A percentile compares a stretch with the other conserved stretches of the same genome.
phyloP scores from a whole-genome alignment of 2,329 filamentous ascomycete species.

The Arthrocladium fulminans region DNA sequence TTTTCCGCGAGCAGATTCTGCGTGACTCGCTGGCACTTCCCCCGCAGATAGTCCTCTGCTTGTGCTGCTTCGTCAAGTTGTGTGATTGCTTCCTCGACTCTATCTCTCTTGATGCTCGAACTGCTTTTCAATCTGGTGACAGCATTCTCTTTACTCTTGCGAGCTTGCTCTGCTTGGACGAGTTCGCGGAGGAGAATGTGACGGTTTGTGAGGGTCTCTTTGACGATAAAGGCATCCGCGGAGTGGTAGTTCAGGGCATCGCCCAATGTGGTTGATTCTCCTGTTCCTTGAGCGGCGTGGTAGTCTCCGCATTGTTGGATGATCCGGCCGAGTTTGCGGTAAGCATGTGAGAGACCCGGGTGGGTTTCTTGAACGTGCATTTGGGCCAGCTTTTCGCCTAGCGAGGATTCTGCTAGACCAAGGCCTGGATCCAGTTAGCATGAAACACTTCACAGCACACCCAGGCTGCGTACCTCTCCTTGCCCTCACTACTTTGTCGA shows the following conservation, averaged over 20 bases:
- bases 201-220: constrained; percentile 93
- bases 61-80: constrained; percentile 78
- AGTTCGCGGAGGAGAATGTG: constrained; percentile 93
- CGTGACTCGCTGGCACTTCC: constrained; percentile 84
- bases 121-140: constrained; percentile 82
- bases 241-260: constrained; percentile 94
- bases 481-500: constrained; percentile 87
- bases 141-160: constrained; percentile 71
- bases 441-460: neutral
- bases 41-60: constrained; percentile 69
- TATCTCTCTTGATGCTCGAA: constrained; percentile 80
- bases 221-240: constrained; percentile 92
- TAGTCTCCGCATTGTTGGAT: constrained; percentile 91
- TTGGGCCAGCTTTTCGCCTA: constrained; percentile 77
- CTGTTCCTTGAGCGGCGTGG: constrained; percentile 91
- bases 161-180: constrained; percentile 77
- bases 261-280: constrained; percentile 87
- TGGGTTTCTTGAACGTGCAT: constrained; percentile 90
- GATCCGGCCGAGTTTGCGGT: constrained; percentile 87
- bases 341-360: constrained; percentile 75
- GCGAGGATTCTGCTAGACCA: constrained; percentile 83
- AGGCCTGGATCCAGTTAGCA: constrained; percentile 51
- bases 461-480: constrained; percentile 61
- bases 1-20: constrained; percentile 81
- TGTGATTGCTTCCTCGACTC: constrained; percentile 94